Conservation (phyloP, 139 green algal species). For the Trebouxia sp. region DNA sequence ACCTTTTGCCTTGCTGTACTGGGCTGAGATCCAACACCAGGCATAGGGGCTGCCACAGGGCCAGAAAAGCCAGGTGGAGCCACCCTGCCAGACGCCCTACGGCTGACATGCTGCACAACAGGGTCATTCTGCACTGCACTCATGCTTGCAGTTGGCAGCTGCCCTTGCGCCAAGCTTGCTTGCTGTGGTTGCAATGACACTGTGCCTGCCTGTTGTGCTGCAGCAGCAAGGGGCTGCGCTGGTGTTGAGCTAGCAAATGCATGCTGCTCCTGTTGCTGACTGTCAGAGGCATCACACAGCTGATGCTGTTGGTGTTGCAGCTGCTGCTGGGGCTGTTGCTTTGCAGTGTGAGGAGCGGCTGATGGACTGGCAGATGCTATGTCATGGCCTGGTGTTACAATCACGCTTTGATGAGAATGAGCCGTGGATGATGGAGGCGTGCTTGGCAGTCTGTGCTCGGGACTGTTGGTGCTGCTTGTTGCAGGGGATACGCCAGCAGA, state of each 20-base stretch:
- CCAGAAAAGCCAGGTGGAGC: constrained; percentile 6
- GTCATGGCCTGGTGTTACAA: neutral
- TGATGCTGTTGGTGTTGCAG: too few species aligned
- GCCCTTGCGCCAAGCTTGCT: neutral
- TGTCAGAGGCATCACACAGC: neutral
- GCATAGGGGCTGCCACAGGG: neutral
- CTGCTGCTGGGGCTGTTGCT: neutral
- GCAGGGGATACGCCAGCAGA: neutral
- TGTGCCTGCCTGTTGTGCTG: neutral
- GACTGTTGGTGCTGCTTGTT: neutral
- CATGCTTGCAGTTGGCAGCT: neutral
- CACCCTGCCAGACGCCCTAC: neutral
- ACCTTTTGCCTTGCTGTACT: neutral
- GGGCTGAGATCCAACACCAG: neutral
- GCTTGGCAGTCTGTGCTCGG: neutral
- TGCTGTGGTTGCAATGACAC: neutral
- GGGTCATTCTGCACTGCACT: neutral
- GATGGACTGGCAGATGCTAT: neutral
- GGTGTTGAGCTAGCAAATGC: neutral
- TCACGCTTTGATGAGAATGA: neutral
- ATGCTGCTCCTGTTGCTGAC: neutral
- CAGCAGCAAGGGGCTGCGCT: neutral
- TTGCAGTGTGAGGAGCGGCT: neutral
- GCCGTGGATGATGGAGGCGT: neutral
- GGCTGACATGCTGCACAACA: neutral